Evolutionary conservation across 2,329 filamentous ascomycete genomes (phyloP).

Genomic region (Aspergillus fumigatiaffinis): DNA sequence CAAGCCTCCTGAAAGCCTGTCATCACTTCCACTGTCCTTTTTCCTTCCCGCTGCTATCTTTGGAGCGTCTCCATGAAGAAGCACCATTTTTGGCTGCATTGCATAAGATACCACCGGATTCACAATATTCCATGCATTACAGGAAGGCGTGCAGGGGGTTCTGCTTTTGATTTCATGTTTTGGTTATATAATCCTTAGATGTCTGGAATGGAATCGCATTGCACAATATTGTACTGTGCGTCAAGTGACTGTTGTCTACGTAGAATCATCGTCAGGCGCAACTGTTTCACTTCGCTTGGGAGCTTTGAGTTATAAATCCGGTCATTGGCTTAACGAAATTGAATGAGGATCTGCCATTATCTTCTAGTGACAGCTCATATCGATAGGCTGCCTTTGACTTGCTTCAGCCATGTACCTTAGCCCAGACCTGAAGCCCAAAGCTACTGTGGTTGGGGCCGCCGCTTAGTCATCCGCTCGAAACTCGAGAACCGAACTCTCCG

Average conservation of each 20-base stretch:
- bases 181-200: neutral
- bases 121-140: conserved; percentile 18
- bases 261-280: neutral
- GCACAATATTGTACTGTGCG: neutral
- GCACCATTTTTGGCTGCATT: conserved; percentile 15
- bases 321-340: neutral
- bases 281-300: neutral
- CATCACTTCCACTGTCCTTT: neutral
- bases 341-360: neutral
- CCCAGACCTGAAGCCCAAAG: neutral
- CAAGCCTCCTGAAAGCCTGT: neutral
- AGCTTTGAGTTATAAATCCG: neutral
- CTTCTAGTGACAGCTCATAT: neutral
- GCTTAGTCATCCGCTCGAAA: neutral
- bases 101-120: conserved; percentile 28
- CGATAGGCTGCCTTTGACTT: neutral
- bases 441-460: neutral
- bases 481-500: neutral
- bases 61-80: neutral
- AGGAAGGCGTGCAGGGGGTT: conserved; percentile 18
- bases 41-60: conserved; percentile 1
- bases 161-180: conserved; percentile 1
- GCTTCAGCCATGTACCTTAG: too few relatives aligned
- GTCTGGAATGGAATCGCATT: neutral
- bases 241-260: neutral